These are phyloP conservation scores for Rhododendron ovatum DNA, from an alignment of 148 eudicot genomes.

Conservation along the genomic window DNA sequence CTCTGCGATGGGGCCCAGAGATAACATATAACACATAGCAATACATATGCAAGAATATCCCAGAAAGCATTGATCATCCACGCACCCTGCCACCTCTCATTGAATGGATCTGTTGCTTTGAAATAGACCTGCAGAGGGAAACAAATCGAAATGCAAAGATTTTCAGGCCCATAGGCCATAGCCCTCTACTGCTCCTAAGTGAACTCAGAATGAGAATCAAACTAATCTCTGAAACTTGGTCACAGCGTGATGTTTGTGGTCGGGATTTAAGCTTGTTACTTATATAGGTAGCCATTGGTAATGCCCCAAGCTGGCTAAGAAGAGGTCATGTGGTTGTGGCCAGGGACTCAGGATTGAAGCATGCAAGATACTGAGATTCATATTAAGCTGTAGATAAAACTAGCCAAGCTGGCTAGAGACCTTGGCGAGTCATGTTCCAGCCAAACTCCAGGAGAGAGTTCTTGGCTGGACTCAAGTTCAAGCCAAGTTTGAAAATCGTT, in stretches of 20 bases:
- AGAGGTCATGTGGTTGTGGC: neutral
- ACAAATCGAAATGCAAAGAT: neutral
- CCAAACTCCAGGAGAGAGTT: neutral
- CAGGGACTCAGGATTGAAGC: neutral
- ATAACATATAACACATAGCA: conserved; percentile 83
- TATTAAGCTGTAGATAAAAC: neutral
- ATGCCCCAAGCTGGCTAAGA: neutral
- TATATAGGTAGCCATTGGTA: neutral
- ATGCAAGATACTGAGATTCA: neutral
- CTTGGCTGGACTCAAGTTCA: neutral
- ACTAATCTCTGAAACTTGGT: neutral
- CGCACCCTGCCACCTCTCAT: conserved; percentile 94
- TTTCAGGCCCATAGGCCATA: neutral
- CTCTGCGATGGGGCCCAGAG: conserved; percentile 98
- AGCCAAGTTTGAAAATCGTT: neutral
- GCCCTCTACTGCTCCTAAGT: neutral
- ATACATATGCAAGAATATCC: conserved; percentile 73
- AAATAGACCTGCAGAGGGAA: conserved; percentile 67
- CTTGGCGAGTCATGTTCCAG: neutral
- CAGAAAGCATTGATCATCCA: conserved; percentile 98
- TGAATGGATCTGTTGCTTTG: conserved; percentile 96
- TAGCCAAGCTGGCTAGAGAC: neutral
- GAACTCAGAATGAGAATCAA: neutral
- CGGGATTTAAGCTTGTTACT: neutral
- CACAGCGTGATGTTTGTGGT: neutral